A percentile compares a stretch with the other conserved stretches of the same genome.
These are phyloP conservation scores for Sporothrix pallida DNA, from an alignment of 2,329 filamentous ascomycete species.

Conservation along the genomic window DNA sequence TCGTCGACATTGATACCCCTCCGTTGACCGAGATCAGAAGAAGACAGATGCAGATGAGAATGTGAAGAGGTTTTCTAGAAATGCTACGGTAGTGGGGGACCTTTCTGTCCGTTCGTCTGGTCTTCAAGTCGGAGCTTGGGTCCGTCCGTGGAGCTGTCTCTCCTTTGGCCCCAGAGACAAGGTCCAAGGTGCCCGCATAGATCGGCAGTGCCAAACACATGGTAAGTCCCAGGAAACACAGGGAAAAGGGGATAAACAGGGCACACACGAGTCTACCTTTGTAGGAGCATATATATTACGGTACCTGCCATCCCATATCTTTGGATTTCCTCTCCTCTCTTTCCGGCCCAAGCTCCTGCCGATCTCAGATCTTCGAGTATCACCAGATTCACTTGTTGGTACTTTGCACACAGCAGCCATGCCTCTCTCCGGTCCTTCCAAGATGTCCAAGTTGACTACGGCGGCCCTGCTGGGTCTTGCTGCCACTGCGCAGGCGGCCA, in stretches of 20 bases:
- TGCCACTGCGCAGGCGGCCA: constrained; percentile 42
- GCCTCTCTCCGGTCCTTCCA: constrained; percentile 6
- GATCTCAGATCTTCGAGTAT: constrained; percentile 18
- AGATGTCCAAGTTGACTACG: constrained; percentile 36
- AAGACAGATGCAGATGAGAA: background rate
- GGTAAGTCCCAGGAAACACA: background rate
- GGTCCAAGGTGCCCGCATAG: background rate
- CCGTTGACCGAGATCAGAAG: constrained; percentile 10
- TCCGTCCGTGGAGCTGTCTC: background rate
- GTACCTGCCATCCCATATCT: background rate
- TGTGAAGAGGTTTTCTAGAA: background rate
- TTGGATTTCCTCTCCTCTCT: background rate
- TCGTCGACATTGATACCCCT: background rate
- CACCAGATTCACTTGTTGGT: background rate
- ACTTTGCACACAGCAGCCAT: background rate
- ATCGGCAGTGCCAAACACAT: constrained; percentile 10
- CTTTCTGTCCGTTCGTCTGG: background rate
- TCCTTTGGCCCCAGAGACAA: background rate
- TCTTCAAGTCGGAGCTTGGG: background rate
- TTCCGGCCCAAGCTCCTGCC: constrained; percentile 27
- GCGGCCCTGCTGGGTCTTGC: constrained; percentile 36
- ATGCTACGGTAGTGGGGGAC: background rate
- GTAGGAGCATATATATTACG: constrained; percentile 23
- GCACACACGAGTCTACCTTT: background rate
- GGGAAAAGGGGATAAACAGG: background rate